Percentiles rank a stretch among this genome's conserved stretches.
These are phyloP conservation scores for Fusarium fracticaudum DNA, from an alignment of 2,329 filamentous ascomycete species.

Conservation along the genomic window DNA sequence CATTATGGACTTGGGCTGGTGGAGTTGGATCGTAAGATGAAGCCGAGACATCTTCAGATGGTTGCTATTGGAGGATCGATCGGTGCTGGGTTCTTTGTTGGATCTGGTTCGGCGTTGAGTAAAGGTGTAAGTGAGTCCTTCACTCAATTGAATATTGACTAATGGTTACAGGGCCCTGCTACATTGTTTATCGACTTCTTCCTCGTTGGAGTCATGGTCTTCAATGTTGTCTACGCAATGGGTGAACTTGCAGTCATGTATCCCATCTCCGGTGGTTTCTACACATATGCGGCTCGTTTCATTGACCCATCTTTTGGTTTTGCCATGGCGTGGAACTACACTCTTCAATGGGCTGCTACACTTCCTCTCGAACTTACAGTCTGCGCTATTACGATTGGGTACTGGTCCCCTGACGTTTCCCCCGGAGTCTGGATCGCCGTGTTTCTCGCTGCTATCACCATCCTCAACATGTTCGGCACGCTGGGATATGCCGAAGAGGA, in stretches of 20 bases:
- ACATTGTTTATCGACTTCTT: slow-evolving; percentile 61
- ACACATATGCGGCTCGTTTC: slow-evolving; percentile 52
- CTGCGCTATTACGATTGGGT: slow-evolving; percentile 55
- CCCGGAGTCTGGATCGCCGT: slow-evolving; percentile 52
- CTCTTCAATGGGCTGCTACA: slow-evolving; percentile 55
- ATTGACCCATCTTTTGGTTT: slow-evolving; percentile 67
- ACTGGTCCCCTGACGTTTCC: slow-evolving; percentile 53
- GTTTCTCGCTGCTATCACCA: slow-evolving; percentile 60
- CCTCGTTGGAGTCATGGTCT: slow-evolving; percentile 69
- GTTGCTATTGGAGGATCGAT: slow-evolving; percentile 70
- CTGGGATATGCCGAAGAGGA: slow-evolving; percentile 65
- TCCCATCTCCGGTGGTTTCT: slow-evolving; percentile 69
- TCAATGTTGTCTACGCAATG: slow-evolving; percentile 68
- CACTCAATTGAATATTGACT: background rate
- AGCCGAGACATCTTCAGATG: slow-evolving; percentile 68
- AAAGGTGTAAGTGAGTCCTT: slow-evolving; percentile 49
- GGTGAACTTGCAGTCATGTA: slow-evolving; percentile 70
- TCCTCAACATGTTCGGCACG: slow-evolving; percentile 66
- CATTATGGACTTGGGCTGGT: slow-evolving; percentile 38
- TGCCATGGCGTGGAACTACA: slow-evolving; percentile 61
- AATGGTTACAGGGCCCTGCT: slow-evolving; percentile 48
- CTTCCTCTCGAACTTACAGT: slow-evolving; percentile 55
- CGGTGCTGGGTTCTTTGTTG: slow-evolving; percentile 71
- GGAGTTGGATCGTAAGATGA: slow-evolving; percentile 59
- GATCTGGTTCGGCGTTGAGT: slow-evolving; percentile 62